Evolutionary conservation across 2,329 filamentous ascomycete species (phyloP), one percentile per base, ranked within the genome.

Genomic region (Orbilia blumenaviensis): DNA sequence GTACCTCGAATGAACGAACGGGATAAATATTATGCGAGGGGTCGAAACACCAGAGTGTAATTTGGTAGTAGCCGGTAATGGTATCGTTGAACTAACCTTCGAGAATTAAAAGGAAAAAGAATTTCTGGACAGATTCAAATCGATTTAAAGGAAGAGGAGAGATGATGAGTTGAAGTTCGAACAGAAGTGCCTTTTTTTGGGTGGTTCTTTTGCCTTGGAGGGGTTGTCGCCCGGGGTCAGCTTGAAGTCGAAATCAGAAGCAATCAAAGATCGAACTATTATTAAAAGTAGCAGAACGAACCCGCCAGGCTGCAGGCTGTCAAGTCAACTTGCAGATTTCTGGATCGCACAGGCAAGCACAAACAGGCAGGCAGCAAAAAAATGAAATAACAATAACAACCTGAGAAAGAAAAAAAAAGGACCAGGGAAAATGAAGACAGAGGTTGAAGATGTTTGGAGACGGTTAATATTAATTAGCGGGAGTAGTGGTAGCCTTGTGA

Each of bases 401-500:
- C n/a, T n/a, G n/a, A 48, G 42, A 52, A 36, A 29, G 14, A 9
- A 54, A 41, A 54, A 66, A 6, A 12, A 54, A 52, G 42, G n/a
- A 9, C 16, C 14, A 52, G 2, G n/a, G n/a, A n/a, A n/a, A n/a
- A 48, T 16, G 29, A 29, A 7, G 29, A 27, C n/a, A 48, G 32
- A 38, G 25, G 42, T 29, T 25, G 29, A 54, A 42, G 36, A n/a
- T 18, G 34, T 41, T n/a, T 18, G 36, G 36, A 42, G 62, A 38
- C 46, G 50, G 50, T 38, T 36, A 56, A 54, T 50, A 32, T 38
- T 36, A 56, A 54, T 50, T 21, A 41, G 25, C 21, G 25, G 34
- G 63, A 36, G 58, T 38, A 71, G 34, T 71, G 46, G 58, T 38
- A 71, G 56, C 66, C 66, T 71, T 61, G 50, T 54, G 23, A 38